Percentiles rank a stretch among this genome's conserved stretches.
Conservation (phyloP, 345 rosid species). For the Dipteronia dyeriana region DNA sequence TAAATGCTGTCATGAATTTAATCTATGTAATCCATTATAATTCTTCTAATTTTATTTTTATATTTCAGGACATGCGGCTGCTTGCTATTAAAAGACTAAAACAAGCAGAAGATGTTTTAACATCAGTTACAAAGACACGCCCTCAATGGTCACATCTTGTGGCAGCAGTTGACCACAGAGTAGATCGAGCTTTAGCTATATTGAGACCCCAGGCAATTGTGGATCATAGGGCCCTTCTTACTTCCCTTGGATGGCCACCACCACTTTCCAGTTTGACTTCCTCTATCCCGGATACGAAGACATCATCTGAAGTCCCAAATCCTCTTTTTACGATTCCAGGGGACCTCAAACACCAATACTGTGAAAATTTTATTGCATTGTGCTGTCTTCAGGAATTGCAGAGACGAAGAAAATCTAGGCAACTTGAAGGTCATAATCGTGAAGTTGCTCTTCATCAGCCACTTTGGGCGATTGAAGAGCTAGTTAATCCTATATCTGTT, state of each 20-base stretch:
- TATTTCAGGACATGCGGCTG: slow-evolving; percentile 55
- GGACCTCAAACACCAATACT: slow-evolving; percentile 64
- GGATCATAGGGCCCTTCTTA: slow-evolving; percentile 75
- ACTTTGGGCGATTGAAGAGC: slow-evolving; percentile 98
- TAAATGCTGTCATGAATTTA: slow-evolving; percentile 8
- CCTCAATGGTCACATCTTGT: slow-evolving; percentile 81
- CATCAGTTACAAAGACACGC: slow-evolving; percentile 54
- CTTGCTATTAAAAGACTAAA: slow-evolving; percentile 63
- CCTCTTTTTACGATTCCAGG: slow-evolving; percentile 87
- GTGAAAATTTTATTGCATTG: slow-evolving; percentile 78
- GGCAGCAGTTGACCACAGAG: slow-evolving; percentile 87
- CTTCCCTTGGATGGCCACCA: slow-evolving; percentile 95
- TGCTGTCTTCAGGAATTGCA: slow-evolving; percentile 84
- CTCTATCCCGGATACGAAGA: slow-evolving; percentile 42
- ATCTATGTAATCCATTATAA: background rate
- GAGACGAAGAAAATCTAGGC: slow-evolving; percentile 78
- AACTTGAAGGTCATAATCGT: slow-evolving; percentile 64
- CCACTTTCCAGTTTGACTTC: slow-evolving; percentile 66
- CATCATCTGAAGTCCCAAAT: slow-evolving; percentile 51
- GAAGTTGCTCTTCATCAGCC: slow-evolving; percentile 76
- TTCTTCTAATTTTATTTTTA: slow-evolving; percentile 16
- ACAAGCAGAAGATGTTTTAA: slow-evolving; percentile 64
- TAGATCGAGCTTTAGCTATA: slow-evolving; percentile 86
- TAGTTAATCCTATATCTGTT: slow-evolving; percentile 79
- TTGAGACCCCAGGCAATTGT: slow-evolving; percentile 92